These are phyloP conservation scores for Nelumbo lutea DNA, from an alignment of 164 flowering plant genomes.

Conservation along the genomic window DNA sequence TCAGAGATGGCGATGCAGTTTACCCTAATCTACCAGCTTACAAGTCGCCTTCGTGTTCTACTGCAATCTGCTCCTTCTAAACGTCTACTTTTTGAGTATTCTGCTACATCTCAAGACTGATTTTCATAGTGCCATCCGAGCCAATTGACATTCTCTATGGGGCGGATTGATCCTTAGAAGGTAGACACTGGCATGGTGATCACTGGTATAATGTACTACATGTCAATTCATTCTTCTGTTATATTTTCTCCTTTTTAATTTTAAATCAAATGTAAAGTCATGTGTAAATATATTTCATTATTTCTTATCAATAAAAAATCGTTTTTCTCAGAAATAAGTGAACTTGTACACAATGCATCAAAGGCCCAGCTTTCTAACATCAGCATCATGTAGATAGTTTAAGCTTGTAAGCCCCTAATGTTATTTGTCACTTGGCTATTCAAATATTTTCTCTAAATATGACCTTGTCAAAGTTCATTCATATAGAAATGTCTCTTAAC, in stretches of 20 bases:
- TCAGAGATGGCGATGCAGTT: constrained; percentile 98
- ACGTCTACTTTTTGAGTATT: constrained; percentile 82
- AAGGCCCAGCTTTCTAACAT: too few relatives aligned
- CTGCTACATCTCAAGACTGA: constrained; percentile 85
- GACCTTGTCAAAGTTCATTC: too few relatives aligned
- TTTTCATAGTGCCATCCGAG: neutral
- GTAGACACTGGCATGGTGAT: neutral
- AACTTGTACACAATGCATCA: too few relatives aligned
- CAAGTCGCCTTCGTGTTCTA: constrained; percentile 89
- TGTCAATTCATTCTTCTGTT: neutral
- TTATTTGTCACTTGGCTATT: too few relatives aligned
- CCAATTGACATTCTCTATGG: too few relatives aligned
- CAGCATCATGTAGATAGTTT: too few relatives aligned
- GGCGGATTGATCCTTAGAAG: neutral
- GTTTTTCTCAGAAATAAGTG: too few relatives aligned
- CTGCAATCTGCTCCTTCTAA: constrained; percentile 86
- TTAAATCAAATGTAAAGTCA: neutral
- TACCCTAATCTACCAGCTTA: constrained; percentile 88
- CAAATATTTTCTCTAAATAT: too few relatives aligned
- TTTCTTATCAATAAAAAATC: too few relatives aligned
- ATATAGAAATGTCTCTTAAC: too few relatives aligned
- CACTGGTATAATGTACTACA: neutral
- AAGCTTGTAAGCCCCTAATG: too few relatives aligned
- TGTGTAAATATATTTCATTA: neutral
- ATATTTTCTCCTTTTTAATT: neutral